A percentile compares a stretch with the other conserved stretches of the same genome.
phyloP scores from a whole-genome alignment of 2,329 filamentous ascomycete genomes.

The Cytospora mali region DNA sequence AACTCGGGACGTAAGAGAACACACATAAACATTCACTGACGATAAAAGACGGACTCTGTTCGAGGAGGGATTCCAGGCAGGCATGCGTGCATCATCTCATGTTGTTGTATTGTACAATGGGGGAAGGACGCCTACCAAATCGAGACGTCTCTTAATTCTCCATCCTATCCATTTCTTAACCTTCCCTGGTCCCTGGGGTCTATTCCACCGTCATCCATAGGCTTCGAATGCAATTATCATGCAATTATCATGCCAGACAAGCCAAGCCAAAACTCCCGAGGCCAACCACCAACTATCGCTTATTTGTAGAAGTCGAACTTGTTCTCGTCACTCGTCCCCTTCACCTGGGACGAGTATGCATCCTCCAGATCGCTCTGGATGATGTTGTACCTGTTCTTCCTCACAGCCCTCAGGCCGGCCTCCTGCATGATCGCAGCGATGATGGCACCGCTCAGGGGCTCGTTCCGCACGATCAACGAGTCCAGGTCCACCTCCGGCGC shows the following conservation, averaged over 20 bases:
- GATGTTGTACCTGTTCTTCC: slow-evolving; percentile 99
- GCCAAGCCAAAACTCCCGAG: not conserved
- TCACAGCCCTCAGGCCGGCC: slow-evolving; percentile 87
- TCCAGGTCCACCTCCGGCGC: slow-evolving; percentile 96
- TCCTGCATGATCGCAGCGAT: slow-evolving; percentile 99
- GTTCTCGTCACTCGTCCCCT: slow-evolving; percentile 67
- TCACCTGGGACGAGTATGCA: slow-evolving; percentile 95
- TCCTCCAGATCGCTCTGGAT: slow-evolving; percentile 97
- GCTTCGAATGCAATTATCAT: not conserved
- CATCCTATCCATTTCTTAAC: not conserved
- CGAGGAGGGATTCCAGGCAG: no score
- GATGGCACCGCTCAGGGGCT: slow-evolving; percentile 90
- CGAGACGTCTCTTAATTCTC: slow-evolving; percentile 1
- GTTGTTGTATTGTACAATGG: slow-evolving; percentile 29
- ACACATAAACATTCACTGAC: no score
- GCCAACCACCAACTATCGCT: slow-evolving; percentile 26
- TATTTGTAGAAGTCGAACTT: slow-evolving; percentile 95
- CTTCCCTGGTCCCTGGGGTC: not conserved
- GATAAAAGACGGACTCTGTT: not conserved
- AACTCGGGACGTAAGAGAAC: no score
- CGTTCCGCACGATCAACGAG: slow-evolving; percentile 93
- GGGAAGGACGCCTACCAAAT: slow-evolving; percentile 10
- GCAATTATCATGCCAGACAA: slow-evolving; percentile 1
- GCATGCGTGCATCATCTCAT: not conserved
- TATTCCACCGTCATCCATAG: slow-evolving; percentile 4